A percentile compares a stretch with the other conserved stretches of the same genome.
These are phyloP conservation scores for Silene uniflora DNA, from an alignment of 148 eudicot species.

Conservation along the genomic window DNA sequence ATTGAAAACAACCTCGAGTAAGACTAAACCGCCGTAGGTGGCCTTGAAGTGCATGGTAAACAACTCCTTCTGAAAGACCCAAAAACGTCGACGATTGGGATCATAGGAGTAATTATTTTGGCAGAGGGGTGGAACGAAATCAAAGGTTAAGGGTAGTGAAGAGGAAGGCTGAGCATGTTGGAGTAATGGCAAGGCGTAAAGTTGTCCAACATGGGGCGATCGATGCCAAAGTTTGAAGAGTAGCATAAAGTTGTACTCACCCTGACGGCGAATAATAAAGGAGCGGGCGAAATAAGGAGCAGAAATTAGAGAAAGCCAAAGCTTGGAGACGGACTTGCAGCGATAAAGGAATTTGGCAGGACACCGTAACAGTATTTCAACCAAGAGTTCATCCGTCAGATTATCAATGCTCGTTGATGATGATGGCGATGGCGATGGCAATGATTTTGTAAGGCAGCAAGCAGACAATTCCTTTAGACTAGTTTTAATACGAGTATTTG, in stretches of 20 bases:
- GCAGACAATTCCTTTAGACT: no score
- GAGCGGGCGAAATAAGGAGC: not conserved
- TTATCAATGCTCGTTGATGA: not conserved
- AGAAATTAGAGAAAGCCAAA: not conserved
- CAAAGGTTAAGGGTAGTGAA: not conserved
- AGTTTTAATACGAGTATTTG: no score
- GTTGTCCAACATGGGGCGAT: not conserved
- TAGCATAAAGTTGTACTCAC: not conserved
- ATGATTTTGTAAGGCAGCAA: no score
- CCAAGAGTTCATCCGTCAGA: not conserved
- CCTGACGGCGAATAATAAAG: no score
- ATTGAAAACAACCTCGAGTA: not conserved
- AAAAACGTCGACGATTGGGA: no score
- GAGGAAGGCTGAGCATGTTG: no score
- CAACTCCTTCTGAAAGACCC: not conserved
- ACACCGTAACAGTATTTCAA: not conserved
- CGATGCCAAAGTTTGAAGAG: not conserved
- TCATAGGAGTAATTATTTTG: not conserved
- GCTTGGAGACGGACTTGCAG: constrained; percentile 1
- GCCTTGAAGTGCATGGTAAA: not conserved
- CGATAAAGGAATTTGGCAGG: not conserved
- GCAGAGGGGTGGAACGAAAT: not conserved
- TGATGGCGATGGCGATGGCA: no score
- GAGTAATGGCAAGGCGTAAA: not conserved
- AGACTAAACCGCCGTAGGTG: not conserved